Evolutionary conservation across 805 yeast genomes (phyloP).

Genomic region (Pichia pseudocactophila): DNA sequence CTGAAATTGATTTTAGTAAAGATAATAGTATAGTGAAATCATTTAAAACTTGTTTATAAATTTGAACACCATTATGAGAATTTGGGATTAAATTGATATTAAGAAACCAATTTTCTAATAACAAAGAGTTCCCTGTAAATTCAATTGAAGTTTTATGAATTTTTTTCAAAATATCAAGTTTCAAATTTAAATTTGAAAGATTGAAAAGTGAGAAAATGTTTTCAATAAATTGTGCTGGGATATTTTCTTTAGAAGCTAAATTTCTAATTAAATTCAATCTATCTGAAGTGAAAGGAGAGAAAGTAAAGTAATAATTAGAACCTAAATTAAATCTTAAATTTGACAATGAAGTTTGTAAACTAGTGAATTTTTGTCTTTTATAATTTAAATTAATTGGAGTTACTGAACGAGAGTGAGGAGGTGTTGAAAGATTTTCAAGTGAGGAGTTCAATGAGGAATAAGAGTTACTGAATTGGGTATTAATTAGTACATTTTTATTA

Average conservation of each 20-base stretch:
- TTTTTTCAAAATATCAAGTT: constrained; percentile 5
- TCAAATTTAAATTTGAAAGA: constrained; percentile 1
- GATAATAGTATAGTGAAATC: constrained; percentile 6
- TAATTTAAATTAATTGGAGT: neutral
- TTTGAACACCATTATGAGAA: neutral
- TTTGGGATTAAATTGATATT: neutral
- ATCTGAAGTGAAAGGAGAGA: neutral
- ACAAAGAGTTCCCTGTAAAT: neutral
- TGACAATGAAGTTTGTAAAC: neutral
- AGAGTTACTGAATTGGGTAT: neutral
- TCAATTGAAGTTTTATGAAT: constrained; percentile 1
- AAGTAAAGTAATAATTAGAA: neutral
- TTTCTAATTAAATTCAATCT: neutral
- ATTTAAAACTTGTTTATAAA: neutral
- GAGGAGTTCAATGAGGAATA: neutral
- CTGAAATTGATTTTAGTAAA: constrained; percentile 3
- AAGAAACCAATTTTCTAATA: neutral
- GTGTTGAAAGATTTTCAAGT: neutral
- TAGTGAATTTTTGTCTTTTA: neutral
- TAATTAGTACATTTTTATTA: neutral
- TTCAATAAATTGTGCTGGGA: neutral
- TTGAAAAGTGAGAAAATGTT: neutral
- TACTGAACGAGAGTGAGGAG: neutral
- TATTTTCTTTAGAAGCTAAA: constrained; percentile 1
- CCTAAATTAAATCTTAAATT: neutral